These are phyloP conservation scores for Pseudoturritis turrita DNA, from an alignment of 345 rosid genomes.

Conservation along the genomic window DNA sequence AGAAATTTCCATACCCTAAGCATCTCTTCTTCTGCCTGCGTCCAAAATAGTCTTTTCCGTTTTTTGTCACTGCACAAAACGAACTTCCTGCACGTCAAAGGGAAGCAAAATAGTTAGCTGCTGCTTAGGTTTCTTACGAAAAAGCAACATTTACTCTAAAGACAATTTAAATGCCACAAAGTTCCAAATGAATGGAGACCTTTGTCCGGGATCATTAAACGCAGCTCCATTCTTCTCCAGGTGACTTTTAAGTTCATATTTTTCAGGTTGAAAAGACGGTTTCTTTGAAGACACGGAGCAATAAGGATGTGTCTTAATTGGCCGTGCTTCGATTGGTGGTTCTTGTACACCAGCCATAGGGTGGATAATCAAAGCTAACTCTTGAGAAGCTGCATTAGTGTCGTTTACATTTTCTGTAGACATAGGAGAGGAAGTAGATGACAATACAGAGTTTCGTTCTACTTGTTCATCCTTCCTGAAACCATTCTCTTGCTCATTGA, in stretches of 20 bases:
- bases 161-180: background rate
- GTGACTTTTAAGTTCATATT: background rate
- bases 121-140: background rate
- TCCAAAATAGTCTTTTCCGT: constrained; percentile 24
- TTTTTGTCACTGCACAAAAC: background rate
- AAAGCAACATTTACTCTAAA: background rate
- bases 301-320: background rate
- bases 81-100: constrained; percentile 3
- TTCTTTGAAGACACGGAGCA: background rate
- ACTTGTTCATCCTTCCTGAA: background rate
- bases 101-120: background rate
- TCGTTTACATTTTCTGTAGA: background rate
- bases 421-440: constrained; percentile 7
- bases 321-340: background rate
- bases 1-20: constrained; percentile 26
- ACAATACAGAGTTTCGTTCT: background rate
- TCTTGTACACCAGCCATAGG: background rate
- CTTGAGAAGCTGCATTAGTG: background rate
- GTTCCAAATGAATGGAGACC: background rate
- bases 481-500: background rate
- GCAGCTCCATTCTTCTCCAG: background rate
- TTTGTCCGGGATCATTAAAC: background rate
- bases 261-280: constrained; percentile 1
- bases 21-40: constrained; percentile 29
- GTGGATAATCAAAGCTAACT: constrained; percentile 23